Evolutionary conservation across 1,284 basidiomycete species (phyloP).

Genomic region (Leccinum subatratum): DNA sequence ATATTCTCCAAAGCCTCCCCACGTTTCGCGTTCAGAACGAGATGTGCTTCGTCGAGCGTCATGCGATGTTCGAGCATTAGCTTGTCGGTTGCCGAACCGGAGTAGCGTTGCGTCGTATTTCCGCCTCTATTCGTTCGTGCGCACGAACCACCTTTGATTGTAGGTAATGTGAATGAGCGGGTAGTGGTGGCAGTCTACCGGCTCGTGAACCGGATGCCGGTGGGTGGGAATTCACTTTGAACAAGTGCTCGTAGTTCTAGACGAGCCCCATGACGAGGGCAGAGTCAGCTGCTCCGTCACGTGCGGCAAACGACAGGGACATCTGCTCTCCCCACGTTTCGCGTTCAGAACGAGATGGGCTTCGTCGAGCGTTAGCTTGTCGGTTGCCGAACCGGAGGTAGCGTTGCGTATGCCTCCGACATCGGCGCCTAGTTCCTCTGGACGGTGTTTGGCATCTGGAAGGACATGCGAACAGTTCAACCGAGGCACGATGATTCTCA

Average conservation of each 20-base stretch:
- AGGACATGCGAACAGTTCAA: not conserved
- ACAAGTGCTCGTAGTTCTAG: constrained; percentile 90
- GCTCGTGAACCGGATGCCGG: constrained; percentile 27
- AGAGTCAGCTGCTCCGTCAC: constrained; percentile 6
- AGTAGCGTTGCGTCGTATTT: constrained; percentile 71
- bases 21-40: constrained; percentile 89
- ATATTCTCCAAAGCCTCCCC: constrained; percentile 67
- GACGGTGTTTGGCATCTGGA: constrained; percentile 77
- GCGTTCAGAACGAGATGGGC: constrained; percentile 91
- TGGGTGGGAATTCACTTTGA: constrained; percentile 75
- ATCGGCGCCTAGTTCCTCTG: constrained; percentile 59
- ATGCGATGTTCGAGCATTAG: constrained; percentile 83
- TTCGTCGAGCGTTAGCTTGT: constrained; percentile 86
- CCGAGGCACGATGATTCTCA: constrained; percentile 6
- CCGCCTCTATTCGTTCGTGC: constrained; percentile 89
- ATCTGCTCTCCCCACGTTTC: constrained; percentile 64
- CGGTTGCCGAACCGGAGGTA: constrained; percentile 62
- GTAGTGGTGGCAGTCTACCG: constrained; percentile 39
- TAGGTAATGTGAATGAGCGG: constrained; percentile 82
- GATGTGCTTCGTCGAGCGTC: constrained; percentile 92
- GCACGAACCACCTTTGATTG: constrained; percentile 96
- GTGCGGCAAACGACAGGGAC: not conserved
- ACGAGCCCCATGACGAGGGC: not conserved
- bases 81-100: constrained; percentile 69
- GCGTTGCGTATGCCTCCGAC: constrained; percentile 62